Conservation (phyloP, 139 green algal species). For the Chlorella vulgaris region DNA sequence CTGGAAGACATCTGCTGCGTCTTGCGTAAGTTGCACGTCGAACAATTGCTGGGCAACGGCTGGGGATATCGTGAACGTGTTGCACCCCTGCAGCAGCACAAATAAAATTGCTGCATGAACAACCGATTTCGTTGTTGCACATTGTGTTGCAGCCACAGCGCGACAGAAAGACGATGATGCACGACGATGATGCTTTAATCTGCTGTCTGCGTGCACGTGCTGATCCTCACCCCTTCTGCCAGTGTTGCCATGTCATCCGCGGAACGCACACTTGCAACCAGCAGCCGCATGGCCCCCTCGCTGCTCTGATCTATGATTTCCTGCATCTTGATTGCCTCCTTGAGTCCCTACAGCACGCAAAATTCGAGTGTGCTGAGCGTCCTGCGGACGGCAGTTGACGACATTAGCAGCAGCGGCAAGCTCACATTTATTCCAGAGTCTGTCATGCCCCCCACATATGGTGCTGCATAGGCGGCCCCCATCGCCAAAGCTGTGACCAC, state of each 20-base stretch:
- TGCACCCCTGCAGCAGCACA: slow-evolving; percentile 51
- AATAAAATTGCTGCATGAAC: neutral
- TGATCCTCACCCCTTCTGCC: slow-evolving; percentile 51
- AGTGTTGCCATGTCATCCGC: slow-evolving; percentile 61
- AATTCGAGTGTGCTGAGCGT: neutral
- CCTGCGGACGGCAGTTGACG: neutral
- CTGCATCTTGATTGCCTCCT: slow-evolving; percentile 67
- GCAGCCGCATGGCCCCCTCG: slow-evolving; percentile 54
- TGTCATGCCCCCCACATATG: slow-evolving; percentile 85
- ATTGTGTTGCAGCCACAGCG: too few species aligned
- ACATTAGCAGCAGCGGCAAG: neutral
- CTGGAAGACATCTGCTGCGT: slow-evolving; percentile 42
- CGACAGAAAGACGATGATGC: too few species aligned
- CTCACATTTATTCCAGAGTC: slow-evolving; percentile 53
- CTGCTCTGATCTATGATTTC: slow-evolving; percentile 47
- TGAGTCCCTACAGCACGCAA: slow-evolving; percentile 45
- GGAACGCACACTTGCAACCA: slow-evolving; percentile 75
- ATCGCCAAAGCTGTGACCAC: slow-evolving; percentile 64
- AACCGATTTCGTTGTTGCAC: neutral
- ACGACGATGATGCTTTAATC: neutral
- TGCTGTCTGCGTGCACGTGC: neutral
- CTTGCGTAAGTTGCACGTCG: slow-evolving; percentile 52
- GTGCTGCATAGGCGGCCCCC: slow-evolving; percentile 79
- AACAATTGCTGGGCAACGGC: slow-evolving; percentile 59
- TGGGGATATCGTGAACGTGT: slow-evolving; percentile 86